Conservation (phyloP, 1,284 basidiomycete species). For the Tilletia caries region DNA sequence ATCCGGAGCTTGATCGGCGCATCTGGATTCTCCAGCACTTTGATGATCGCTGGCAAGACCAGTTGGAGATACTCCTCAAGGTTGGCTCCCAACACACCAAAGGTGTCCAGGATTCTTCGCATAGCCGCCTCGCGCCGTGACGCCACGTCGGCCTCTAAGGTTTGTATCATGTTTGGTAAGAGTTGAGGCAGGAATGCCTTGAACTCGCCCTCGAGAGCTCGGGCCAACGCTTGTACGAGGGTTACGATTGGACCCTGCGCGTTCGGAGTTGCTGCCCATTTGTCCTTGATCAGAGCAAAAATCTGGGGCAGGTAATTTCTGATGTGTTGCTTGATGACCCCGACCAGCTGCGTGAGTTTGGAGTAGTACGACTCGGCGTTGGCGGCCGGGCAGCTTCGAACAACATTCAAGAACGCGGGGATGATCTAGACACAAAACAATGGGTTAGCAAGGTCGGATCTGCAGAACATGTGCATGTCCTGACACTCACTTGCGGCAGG, state of each 20-base stretch:
- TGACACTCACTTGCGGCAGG: conserved; percentile 79
- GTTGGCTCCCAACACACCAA: conserved; percentile 90
- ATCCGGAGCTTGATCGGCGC: conserved; percentile 74
- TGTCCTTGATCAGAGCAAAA: conserved; percentile 51
- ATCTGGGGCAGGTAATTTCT: conserved; percentile 63
- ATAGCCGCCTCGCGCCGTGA: conserved; percentile 64
- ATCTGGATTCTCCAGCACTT: conserved; percentile 81
- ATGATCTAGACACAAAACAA: conserved; percentile 76
- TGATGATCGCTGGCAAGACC: conserved; percentile 90
- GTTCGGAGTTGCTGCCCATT: conserved; percentile 61
- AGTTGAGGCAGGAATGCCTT: conserved; percentile 93
- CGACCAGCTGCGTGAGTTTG: conserved; percentile 90
- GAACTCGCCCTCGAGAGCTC: conserved; percentile 94
- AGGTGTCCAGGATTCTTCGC: conserved; percentile 85
- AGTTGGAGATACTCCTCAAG: conserved; percentile 98
- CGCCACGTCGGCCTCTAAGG: conserved; percentile 61
- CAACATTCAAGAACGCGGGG: conserved; percentile 88
- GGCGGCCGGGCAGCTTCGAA: conserved; percentile 71
- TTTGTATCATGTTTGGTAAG: conserved; percentile 78
- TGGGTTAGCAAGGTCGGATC: too few relatives aligned
- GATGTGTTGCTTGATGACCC: conserved; percentile 96
- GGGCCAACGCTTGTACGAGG: conserved; percentile 89
- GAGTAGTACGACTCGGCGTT: conserved; percentile 92
- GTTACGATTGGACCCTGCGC: conserved; percentile 90
- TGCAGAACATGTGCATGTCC: too few relatives aligned